phyloP scores from a whole-genome alignment of 805 yeast genomes.

The Yarrowia yakushimensis region DNA sequence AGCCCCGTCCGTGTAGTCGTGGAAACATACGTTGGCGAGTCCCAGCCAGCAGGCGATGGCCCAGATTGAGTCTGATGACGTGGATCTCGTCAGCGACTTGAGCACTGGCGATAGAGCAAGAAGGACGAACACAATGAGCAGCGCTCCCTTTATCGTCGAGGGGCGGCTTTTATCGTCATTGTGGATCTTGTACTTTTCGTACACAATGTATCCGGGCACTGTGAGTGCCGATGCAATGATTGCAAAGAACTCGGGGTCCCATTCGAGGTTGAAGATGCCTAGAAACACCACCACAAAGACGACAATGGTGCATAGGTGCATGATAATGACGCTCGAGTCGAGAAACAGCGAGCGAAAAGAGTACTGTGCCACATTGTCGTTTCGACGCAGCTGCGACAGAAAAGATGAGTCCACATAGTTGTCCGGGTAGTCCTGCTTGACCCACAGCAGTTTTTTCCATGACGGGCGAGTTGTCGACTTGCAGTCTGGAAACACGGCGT shows the following conservation, averaged over 20 bases:
- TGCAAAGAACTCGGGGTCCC: slow-evolving; percentile 37
- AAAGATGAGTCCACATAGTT: slow-evolving; percentile 83
- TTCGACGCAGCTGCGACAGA: slow-evolving; percentile 72
- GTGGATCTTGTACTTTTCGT: slow-evolving; percentile 29
- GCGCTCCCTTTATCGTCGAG: slow-evolving; percentile 56
- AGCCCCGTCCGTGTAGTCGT: slow-evolving; percentile 49
- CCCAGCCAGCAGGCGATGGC: slow-evolving; percentile 79
- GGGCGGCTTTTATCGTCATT: slow-evolving; percentile 22
- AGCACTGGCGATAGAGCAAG: slow-evolving; percentile 84
- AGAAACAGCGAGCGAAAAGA: slow-evolving; percentile 59
- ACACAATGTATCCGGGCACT: slow-evolving; percentile 33
- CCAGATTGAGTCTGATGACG: slow-evolving; percentile 95
- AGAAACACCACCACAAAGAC: slow-evolving; percentile 66
- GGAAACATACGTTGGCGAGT: slow-evolving; percentile 59
- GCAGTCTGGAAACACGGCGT: slow-evolving; percentile 2
- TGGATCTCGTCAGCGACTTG: slow-evolving; percentile 80
- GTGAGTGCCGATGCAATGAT: slow-evolving; percentile 34
- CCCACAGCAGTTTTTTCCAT: slow-evolving; percentile 86
- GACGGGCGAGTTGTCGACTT: slow-evolving; percentile 35
- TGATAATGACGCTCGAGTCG: slow-evolving; percentile 66
- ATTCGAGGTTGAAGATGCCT: slow-evolving; percentile 42
- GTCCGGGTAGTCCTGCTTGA: slow-evolving; percentile 82
- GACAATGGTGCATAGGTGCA: slow-evolving; percentile 62
- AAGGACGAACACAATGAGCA: slow-evolving; percentile 64
- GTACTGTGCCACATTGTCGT: slow-evolving; percentile 68